Conservation (phyloP, 2,329 filamentous ascomycete species). For the Septoria petroselini region DNA sequence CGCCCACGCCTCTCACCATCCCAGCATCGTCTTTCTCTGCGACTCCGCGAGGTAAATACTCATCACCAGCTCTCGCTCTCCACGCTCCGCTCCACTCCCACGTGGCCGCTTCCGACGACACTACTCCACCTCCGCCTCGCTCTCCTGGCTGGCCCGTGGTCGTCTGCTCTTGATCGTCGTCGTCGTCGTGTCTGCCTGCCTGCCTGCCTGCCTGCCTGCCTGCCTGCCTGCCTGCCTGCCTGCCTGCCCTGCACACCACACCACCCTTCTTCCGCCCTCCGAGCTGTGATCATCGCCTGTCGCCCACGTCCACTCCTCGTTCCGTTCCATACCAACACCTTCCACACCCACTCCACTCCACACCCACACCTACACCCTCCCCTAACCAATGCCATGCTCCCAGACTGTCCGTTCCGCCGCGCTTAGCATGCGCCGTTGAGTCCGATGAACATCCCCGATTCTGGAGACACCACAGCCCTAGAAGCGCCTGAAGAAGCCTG, state of each 20-base stretch:
- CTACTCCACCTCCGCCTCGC: too few relatives aligned
- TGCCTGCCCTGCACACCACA: conserved; percentile 5
- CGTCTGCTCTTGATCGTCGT: conserved; percentile 8
- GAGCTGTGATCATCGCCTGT: too few relatives aligned
- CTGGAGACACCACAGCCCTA: conserved; percentile 16
- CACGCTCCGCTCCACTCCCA: too few relatives aligned
- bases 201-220: too few relatives aligned
- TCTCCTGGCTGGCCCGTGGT: not conserved
- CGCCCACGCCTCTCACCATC: not conserved
- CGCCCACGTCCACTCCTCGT: too few relatives aligned
- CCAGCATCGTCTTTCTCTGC: not conserved
- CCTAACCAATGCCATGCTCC: conserved; percentile 12
- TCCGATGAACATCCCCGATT: conserved; percentile 28
- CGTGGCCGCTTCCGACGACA: too few relatives aligned
- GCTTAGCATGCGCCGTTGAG: conserved; percentile 15
- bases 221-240: too few relatives aligned
- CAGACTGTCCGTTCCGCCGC: conserved; percentile 6
- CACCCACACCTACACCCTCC: not conserved
- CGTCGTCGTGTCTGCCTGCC: too few relatives aligned
- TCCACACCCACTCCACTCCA: not conserved
- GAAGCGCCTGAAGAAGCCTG: conserved; percentile 55
- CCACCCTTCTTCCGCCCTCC: too few relatives aligned
- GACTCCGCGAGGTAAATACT: conserved; percentile 7
- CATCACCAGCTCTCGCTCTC: too few relatives aligned
- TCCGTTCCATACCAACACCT: too few relatives aligned